Conservation (phyloP, 2,329 filamentous ascomycete genomes). For the Arthroderma uncinatum region DNA sequence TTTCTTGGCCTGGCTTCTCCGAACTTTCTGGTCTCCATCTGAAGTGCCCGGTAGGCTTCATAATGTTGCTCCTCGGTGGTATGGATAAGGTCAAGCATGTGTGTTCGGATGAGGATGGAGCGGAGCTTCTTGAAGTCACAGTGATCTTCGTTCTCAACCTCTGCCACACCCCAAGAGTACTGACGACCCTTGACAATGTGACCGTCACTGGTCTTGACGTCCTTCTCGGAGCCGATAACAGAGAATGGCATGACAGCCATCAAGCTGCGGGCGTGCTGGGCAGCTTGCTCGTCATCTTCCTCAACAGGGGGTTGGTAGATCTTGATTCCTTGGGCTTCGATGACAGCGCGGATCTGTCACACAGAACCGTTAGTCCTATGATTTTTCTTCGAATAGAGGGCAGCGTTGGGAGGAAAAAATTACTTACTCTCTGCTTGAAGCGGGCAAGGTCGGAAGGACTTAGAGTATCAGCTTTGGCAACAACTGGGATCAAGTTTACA, state of each 20-base stretch:
- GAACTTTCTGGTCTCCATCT: slow-evolving; percentile 99
- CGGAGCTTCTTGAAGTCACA: slow-evolving; percentile 99
- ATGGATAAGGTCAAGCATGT: slow-evolving; percentile 99
- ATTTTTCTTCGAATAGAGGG: neutral
- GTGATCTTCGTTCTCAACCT: slow-evolving; percentile 99
- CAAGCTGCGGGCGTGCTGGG: slow-evolving; percentile 83
- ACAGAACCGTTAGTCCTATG: slow-evolving; percentile 9
- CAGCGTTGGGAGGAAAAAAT: neutral
- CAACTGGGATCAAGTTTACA: slow-evolving; percentile 95
- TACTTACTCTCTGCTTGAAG: slow-evolving; percentile 84
- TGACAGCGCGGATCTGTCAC: slow-evolving; percentile 73
- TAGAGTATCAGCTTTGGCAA: slow-evolving; percentile 96
- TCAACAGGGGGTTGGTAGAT: slow-evolving; percentile 97
- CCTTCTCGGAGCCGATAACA: slow-evolving; percentile 98
- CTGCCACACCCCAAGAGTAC: slow-evolving; percentile 98
- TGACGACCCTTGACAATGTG: slow-evolving; percentile 98
- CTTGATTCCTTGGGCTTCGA: slow-evolving; percentile 98
- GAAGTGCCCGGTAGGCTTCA: slow-evolving; percentile 95
- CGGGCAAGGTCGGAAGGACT: slow-evolving; percentile 81
- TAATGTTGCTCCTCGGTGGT: slow-evolving; percentile 99
- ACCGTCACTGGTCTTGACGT: slow-evolving; percentile 90
- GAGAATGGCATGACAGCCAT: slow-evolving; percentile 98
- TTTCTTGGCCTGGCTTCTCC: slow-evolving; percentile 94
- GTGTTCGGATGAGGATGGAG: slow-evolving; percentile 94
- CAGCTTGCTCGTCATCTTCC: slow-evolving; percentile 94